phyloP scores from a whole-genome alignment of 768 basidiomycete species.

The Psilocybe cyanescens region DNA sequence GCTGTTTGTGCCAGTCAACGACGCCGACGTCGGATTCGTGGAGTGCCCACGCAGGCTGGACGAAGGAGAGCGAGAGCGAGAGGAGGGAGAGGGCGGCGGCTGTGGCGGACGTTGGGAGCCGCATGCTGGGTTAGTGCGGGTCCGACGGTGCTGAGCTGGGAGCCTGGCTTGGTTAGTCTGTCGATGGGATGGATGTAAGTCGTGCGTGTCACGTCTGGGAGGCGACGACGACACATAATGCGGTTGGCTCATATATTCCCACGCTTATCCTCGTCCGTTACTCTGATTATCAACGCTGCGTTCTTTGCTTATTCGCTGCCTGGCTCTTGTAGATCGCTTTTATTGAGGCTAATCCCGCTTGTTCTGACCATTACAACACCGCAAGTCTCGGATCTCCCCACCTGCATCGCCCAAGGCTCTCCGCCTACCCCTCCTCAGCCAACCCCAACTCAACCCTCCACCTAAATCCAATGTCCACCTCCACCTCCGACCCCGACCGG shows the following conservation, averaged over 20 bases:
- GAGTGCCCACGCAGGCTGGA: conserved; percentile 42
- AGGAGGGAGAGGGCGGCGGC: conserved; percentile 15
- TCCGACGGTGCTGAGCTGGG: neutral
- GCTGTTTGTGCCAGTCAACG: conserved; percentile 86
- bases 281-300: too few species aligned
- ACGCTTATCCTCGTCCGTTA: neutral
- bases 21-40: conserved; percentile 79
- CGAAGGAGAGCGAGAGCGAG: conserved; percentile 20
- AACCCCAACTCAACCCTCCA: neutral
- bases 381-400: too few species aligned
- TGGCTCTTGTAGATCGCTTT: too few species aligned
- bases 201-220: neutral
- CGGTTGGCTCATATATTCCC: neutral
- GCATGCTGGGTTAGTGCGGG: conserved; percentile 26
- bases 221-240: neutral
- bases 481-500: conserved; percentile 53
- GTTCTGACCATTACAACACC: too few species aligned
- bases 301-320: too few species aligned
- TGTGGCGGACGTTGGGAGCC: conserved; percentile 23
- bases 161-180: neutral
- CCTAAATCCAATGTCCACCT: neutral
- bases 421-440: too few species aligned
- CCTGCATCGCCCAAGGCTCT: too few species aligned
- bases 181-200: neutral
- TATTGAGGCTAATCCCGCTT: too few species aligned